Evolutionary conservation across 1,284 basidiomycete genomes (phyloP).

Genomic region (Porodaedalea pini): DNA sequence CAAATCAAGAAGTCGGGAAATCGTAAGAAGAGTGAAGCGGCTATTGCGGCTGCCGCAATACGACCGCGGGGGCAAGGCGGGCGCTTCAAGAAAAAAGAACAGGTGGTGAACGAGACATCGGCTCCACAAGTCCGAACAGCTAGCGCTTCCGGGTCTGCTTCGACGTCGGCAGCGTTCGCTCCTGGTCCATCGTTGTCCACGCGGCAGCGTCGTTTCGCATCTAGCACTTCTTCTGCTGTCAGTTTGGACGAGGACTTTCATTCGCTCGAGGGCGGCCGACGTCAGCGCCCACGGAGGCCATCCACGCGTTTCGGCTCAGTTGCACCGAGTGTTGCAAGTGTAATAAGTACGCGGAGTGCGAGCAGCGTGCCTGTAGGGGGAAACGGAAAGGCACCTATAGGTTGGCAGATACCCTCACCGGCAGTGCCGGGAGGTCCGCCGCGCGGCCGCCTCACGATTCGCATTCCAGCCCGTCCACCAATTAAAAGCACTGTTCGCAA

Average conservation of each 20-base stretch:
- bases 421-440: background rate
- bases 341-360: background rate
- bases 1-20: background rate
- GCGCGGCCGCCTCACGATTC: slow-evolving; percentile 13
- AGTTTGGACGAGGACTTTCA: background rate
- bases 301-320: slow-evolving; percentile 11
- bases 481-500: background rate
- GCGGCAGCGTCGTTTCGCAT: too few species aligned
- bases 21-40: slow-evolving; percentile 10
- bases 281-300: slow-evolving; percentile 10
- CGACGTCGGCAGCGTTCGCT: background rate
- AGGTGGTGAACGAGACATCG: background rate
- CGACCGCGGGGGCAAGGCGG: slow-evolving; percentile 17
- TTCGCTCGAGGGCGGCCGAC: background rate
- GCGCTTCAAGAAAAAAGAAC: slow-evolving; percentile 9
- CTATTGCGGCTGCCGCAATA: background rate
- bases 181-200: background rate
- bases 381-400: background rate
- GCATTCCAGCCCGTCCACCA: slow-evolving; percentile 11
- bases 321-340: slow-evolving; percentile 2
- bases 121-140: background rate
- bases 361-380: background rate
- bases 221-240: too few species aligned
- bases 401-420: background rate
- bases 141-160: slow-evolving; percentile 4